Evolutionary conservation across 2,329 filamentous ascomycete species (phyloP), one percentile per base, ranked within the genome.

Genomic region (Ilyonectria sp.): DNA sequence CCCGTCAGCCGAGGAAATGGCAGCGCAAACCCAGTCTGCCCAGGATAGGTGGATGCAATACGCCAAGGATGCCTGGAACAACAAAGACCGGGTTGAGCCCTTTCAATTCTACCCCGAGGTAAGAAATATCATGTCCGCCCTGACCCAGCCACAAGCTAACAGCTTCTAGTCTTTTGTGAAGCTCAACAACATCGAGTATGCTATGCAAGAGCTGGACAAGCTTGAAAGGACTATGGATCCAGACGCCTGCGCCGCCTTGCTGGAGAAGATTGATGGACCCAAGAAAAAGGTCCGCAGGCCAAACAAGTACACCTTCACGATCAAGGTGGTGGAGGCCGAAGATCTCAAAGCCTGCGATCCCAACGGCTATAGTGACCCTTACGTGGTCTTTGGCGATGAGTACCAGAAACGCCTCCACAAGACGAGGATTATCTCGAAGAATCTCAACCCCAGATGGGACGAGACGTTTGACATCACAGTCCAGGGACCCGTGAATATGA

Each of bases 331-430:
- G 29, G 96, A 99, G 81, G 96, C 94, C 9, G 96, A 99, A 82
- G 96, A 99, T 76, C 86, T 99, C 74, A 98, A 98, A 82, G 94
- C 96, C n/a, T 98, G 96, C 79, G 96, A 99, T 80, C 91, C 97
- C 74, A 97, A 93, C 75, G 96, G 96, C 40, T 90, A 92, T 71
- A 98, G 95, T 78, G 96, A 99, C 82, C 96, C 96, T 0, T 99
- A 99, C 77, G 94, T 99, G 33, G 95, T 99, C 17, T 90, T 99
- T 70, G 94, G 95, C 53, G 96, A 99, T 76, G 96, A 99, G 80
- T 98, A 97, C 78, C 95, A 98, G 80, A 98, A 98, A 82, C 93
- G 96, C 35, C 88, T 99, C 60, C 93, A 94, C 71, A 98, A 98
- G 83, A 98, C 95, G 21, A 91, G 95, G 71, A 94, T 97, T 71